Evolutionary conservation across 2,329 filamentous ascomycete species (phyloP).

Genomic region (Aspergillus sp.): DNA sequence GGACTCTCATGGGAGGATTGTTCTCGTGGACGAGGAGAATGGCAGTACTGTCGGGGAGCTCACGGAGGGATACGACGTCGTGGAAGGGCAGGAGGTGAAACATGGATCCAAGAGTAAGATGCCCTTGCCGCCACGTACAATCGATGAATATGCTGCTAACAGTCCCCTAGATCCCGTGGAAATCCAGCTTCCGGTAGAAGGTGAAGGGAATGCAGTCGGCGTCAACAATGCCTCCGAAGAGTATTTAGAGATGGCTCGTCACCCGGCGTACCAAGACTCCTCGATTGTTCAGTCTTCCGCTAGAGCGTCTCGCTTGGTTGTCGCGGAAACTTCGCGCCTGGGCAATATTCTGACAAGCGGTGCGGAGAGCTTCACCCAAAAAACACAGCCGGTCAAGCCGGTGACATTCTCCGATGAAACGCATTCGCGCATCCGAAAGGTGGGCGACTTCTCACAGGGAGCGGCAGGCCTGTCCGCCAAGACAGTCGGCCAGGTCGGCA

Average conservation of each 20-base stretch:
- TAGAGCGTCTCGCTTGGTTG: slow-evolving; percentile 80
- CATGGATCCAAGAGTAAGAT: slow-evolving; percentile 83
- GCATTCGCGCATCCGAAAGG: slow-evolving; percentile 74
- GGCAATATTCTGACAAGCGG: slow-evolving; percentile 67
- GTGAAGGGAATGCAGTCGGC: slow-evolving; percentile 38
- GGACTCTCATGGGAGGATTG: slow-evolving; percentile 60
- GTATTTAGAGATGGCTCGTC: slow-evolving; percentile 66
- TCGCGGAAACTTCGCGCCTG: slow-evolving; percentile 73
- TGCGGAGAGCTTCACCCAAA: slow-evolving; percentile 71
- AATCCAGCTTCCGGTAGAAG: slow-evolving; percentile 39
- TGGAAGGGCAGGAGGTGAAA: slow-evolving; percentile 66
- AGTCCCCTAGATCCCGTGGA: slow-evolving; percentile 37
- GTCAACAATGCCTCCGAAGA: slow-evolving; percentile 42
- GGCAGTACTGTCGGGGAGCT: slow-evolving; percentile 84
- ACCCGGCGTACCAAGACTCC: slow-evolving; percentile 86
- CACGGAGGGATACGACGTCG: slow-evolving; percentile 68
- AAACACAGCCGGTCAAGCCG: slow-evolving; percentile 69
- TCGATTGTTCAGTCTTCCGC: slow-evolving; percentile 78
- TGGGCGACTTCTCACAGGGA: slow-evolving; percentile 73
- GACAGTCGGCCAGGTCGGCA: slow-evolving; percentile 74
- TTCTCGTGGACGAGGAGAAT: slow-evolving; percentile 90
- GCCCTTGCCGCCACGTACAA: neutral
- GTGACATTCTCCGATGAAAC: slow-evolving; percentile 81
- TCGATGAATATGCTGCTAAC: slow-evolving; percentile 6
- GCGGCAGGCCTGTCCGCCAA: slow-evolving; percentile 74